Evolutionary conservation across 306 rosid species (phyloP).

Genomic region (Argentina anserina): DNA sequence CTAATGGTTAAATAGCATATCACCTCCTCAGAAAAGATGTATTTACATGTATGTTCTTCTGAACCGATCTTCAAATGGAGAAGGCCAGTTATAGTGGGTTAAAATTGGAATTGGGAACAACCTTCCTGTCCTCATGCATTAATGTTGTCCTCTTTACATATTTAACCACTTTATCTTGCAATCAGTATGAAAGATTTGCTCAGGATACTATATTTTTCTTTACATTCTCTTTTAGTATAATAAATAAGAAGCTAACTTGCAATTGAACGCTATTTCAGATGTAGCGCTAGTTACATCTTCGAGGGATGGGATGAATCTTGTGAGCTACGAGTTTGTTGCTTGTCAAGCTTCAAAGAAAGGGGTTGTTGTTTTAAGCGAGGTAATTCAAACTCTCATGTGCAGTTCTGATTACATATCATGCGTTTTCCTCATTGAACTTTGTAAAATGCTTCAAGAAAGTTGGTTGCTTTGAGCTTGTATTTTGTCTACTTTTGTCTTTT

Average conservation of each 20-base stretch:
- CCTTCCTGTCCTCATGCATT: neutral
- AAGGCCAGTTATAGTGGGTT: neutral
- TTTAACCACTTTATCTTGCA: constrained; percentile 4
- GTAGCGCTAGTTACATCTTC: constrained; percentile 91
- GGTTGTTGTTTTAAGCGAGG: constrained; percentile 95
- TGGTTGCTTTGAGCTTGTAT: neutral
- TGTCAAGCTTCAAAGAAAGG: constrained; percentile 95
- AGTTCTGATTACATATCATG: neutral
- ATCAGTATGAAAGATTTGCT: constrained; percentile 1
- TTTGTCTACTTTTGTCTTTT: neutral
- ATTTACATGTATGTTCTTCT: neutral
- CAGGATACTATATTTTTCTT: constrained; percentile 2
- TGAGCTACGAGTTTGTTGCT: constrained; percentile 90
- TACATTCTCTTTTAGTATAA: neutral
- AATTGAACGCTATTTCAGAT: constrained; percentile 42
- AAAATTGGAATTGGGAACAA: neutral
- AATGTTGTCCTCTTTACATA: neutral
- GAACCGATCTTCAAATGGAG: neutral
- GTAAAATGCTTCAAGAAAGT: neutral
- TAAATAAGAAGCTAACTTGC: neutral
- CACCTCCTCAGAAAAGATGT: neutral
- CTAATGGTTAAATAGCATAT: neutral
- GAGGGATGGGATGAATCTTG: constrained; percentile 98
- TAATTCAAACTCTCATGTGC: constrained; percentile 22
- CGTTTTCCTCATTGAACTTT: neutral